Percentiles rank a stretch among this genome's conserved stretches.
Evolutionary conservation across 1,284 basidiomycete genomes (phyloP).

Genomic region (Moesziomyces antarcticus): DNA sequence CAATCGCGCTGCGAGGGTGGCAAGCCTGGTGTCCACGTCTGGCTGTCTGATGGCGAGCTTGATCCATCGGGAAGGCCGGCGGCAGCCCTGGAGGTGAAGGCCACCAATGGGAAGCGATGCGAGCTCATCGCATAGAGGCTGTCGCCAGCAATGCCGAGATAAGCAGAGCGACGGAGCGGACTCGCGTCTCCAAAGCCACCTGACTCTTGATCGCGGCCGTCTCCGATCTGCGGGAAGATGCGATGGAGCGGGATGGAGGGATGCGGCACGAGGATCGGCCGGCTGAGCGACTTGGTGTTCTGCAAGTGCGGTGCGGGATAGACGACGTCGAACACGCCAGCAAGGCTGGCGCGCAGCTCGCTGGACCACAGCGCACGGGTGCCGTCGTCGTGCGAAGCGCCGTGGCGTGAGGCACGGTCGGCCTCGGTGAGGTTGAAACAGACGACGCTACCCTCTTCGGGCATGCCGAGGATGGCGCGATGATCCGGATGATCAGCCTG

Average conservation of each 20-base stretch:
- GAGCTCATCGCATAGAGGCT: conserved; percentile 61
- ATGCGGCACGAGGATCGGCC: conserved; percentile 54
- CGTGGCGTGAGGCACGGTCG: conserved; percentile 9
- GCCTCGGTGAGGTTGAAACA: conserved; percentile 58
- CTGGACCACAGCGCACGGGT: conserved; percentile 43
- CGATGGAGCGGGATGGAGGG: conserved; percentile 43
- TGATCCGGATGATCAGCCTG: conserved; percentile 48
- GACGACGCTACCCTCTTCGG: conserved; percentile 60
- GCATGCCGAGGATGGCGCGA: conserved; percentile 57
- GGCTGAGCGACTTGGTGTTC: conserved; percentile 45
- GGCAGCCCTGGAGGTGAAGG: conserved; percentile 41
- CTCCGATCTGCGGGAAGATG: conserved; percentile 50
- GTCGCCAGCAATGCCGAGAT: conserved; percentile 58
- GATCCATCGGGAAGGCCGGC: conserved; percentile 29
- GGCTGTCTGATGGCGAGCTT: conserved; percentile 9
- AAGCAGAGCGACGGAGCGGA: conserved; percentile 38
- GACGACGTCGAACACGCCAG: conserved; percentile 60
- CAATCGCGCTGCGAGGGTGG: conserved; percentile 38
- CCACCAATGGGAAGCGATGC: conserved; percentile 53
- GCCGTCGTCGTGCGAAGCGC: conserved; percentile 6
- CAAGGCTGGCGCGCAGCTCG: conserved; percentile 48
- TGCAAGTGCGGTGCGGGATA: conserved; percentile 50
- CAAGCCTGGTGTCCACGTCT: conserved; percentile 18
- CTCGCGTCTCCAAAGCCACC: conserved; percentile 6
- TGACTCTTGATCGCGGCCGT: conserved; percentile 6